phyloP scores from a whole-genome alignment of 345 rosid species.

The Bruguiera gymnorhiza region DNA sequence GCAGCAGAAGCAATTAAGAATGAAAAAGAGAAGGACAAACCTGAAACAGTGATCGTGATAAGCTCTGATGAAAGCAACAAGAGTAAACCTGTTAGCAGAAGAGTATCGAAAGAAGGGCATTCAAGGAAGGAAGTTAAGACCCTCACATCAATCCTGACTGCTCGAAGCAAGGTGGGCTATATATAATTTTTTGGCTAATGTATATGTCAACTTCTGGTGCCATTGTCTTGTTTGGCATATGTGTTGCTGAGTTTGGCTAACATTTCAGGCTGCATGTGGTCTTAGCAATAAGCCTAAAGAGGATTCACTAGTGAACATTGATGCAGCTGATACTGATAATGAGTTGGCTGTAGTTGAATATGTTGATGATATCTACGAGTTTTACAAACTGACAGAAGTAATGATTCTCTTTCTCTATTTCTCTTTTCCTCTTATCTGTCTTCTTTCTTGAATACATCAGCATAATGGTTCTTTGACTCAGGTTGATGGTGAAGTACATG shows the following conservation, averaged over 20 bases:
- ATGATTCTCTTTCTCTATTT: background rate
- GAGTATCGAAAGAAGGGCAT: slow-evolving; percentile 19
- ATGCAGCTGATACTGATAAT: slow-evolving; percentile 55
- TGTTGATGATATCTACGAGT: slow-evolving; percentile 82
- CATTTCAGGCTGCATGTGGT: slow-evolving; percentile 53
- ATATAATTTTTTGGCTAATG: background rate
- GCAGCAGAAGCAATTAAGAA: slow-evolving; percentile 21
- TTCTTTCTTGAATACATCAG: background rate
- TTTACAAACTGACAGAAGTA: slow-evolving; percentile 67
- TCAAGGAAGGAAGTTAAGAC: slow-evolving; percentile 45
- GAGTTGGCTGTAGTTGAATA: slow-evolving; percentile 82
- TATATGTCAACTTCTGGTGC: background rate
- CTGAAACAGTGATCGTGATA: slow-evolving; percentile 41
- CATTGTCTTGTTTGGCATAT: background rate
- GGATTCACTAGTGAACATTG: slow-evolving; percentile 44
- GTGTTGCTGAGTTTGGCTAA: background rate
- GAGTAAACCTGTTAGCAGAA: slow-evolving; percentile 32
- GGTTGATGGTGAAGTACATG: slow-evolving; percentile 52
- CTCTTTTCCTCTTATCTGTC: background rate
- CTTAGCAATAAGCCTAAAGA: slow-evolving; percentile 35
- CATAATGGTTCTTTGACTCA: slow-evolving; percentile 14
- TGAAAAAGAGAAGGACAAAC: slow-evolving; percentile 30
- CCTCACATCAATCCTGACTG: slow-evolving; percentile 57
- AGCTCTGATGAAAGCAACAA: slow-evolving; percentile 52
- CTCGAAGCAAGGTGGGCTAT: slow-evolving; percentile 65